phyloP scores from a whole-genome alignment of 2,329 filamentous ascomycete genomes.

The Madurella fahalii region DNA sequence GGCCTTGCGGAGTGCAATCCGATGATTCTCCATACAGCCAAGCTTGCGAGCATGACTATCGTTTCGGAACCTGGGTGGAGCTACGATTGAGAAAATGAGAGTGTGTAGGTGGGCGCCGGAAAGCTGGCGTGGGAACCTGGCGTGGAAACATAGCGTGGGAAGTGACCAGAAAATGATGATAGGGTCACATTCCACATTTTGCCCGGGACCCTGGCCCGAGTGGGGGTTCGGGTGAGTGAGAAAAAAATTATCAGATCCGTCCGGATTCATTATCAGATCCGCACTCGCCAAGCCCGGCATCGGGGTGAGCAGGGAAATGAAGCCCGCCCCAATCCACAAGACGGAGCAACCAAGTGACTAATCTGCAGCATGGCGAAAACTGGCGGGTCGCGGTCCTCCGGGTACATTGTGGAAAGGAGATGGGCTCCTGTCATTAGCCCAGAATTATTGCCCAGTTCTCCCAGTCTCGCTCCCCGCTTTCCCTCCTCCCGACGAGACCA shows the following conservation, averaged over 20 bases:
- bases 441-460: not conserved
- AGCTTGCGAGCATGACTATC: too few relatives aligned
- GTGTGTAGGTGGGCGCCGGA: not conserved
- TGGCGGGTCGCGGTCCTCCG: not conserved
- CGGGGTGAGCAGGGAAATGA: conserved; percentile 8
- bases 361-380: too few relatives aligned
- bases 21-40: not conserved
- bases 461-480: not conserved
- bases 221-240: not conserved
- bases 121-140: not conserved
- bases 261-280: conserved; percentile 21
- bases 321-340: not conserved
- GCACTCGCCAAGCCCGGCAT: conserved; percentile 22
- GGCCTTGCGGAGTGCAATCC: not conserved
- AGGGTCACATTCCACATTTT: not conserved
- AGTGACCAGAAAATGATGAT: too few relatives aligned
- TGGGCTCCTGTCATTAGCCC: not conserved
- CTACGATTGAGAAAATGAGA: not conserved
- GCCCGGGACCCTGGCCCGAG: not conserved
- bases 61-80: not conserved
- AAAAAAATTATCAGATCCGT: conserved; percentile 21
- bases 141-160: too few relatives aligned
- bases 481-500: not conserved
- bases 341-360: too few relatives aligned
- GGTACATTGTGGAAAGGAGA: not conserved